Base-by-base conservation (phyloP, 1,284 basidiomycete species). In the Entoloma clypeatum region DNA sequence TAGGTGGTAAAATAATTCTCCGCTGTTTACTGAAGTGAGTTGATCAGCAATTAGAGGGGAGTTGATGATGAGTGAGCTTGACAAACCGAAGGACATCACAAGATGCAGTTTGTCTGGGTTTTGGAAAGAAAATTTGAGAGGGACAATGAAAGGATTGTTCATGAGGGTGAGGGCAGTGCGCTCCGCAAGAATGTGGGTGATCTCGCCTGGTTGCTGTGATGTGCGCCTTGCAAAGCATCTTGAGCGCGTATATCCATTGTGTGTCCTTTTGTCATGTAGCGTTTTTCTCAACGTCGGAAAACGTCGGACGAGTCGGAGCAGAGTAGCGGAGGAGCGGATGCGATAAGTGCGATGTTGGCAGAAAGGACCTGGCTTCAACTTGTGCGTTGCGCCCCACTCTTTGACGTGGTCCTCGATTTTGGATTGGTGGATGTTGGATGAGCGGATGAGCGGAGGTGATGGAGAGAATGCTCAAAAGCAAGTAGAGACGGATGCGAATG, bases 201-300 rank as follows among this genome's bases (percentile, higher is more conserved):
- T 97, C 67, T 99, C 96, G 30, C 94, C 94, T 0, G 86, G 86
- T 1, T 95, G 79, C 19, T 91, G 92, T 3, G 53, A 99, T 99
- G 63, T 99, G 95, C 1, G 95, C 96, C 66, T 99, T 99, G 42
- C 95, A 82, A 57, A 99, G 96, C 2, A 95, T 98, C 71, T 99
- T 99, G 59, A 99, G 76, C 1, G 95, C 95, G 66, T 99, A 99
- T 60, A 99, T 91, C 48, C 95, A 92, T 44, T 91, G 81, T 0
- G 96, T 99, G 65, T 99, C 94, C 67, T 95, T 93, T 71, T 99
- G 99, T 39, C 92, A 84, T 97, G 93, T 92, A 96, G 96, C 26
- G 92, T 90, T 67, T 97, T 97, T 16, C 95, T 95, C n/a, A n/a
- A n/a, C n/a, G n/a, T n/a, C n/a, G n/a, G 50, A 99, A 97, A 39